Evolutionary conservation across 2,329 filamentous ascomycete species (phyloP), one percentile per base, ranked within the genome.

Genomic region (Xylaria sp.): DNA sequence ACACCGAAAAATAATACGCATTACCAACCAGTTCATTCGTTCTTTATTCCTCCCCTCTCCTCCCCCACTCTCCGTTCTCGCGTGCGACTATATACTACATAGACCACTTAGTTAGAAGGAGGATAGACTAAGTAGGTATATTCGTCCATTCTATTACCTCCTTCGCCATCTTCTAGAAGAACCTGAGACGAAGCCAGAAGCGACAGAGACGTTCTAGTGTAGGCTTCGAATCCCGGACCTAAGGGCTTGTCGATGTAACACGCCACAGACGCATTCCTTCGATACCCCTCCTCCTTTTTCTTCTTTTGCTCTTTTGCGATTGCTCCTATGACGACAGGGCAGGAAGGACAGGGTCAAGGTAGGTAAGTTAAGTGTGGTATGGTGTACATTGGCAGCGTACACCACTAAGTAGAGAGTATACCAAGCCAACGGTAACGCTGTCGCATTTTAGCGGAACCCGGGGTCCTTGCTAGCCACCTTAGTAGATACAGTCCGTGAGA

Each of bases 361-460:
- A 28, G 20, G 52, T 55, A 55, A 37, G 6, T 37, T n/a, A 28
- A 20, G 25, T 18, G 28, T 34, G n/a, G 8, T 28, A 8, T 20
- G n/a, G 28, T 48, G n/a, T 10, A 20, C 9, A 48, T 8, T n/a
- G 18, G 20, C 44, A n/a, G 18, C n/a, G 8, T 37, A 37, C 34
- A 37, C 34, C 10, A 9, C 7, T 37, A 37, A 9, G 34, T 37
- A 37, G 34, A 9, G 34, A 37, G 34, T 37, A 37, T 39, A 59
- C 66, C 66, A 52, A 57, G 25, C 52, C 41, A 67, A 61, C 61
- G 68, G 68, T 70, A 70, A 65, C 61, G 51, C 57, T 23, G 68
- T 70, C 60, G 68, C 46, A 70, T 70, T 59, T 58, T 54, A 28
- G 65, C 56, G 65, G 60, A 31, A 48, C 63, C 28, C 41, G 48